Evolutionary conservation across 148 eudicot species (phyloP).

Genomic region (Persicaria tinctoria): DNA sequence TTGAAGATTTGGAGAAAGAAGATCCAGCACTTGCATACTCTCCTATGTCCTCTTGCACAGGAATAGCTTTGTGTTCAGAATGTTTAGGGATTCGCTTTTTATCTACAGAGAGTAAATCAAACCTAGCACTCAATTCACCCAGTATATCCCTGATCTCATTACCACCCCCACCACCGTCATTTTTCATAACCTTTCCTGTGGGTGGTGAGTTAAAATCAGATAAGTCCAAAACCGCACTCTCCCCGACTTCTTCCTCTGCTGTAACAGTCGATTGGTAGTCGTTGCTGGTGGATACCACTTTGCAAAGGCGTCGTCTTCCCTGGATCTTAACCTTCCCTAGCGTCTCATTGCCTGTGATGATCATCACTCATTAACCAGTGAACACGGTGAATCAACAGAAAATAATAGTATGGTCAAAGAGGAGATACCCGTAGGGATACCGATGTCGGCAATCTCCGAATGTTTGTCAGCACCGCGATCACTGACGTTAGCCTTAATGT

Average conservation of each 20-base stretch:
- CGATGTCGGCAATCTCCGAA: background rate
- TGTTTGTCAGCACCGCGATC: background rate
- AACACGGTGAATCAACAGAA: background rate
- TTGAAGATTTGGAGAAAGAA: conserved; percentile 38
- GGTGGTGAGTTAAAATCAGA: conserved; percentile 58
- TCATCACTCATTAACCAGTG: background rate
- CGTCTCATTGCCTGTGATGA: conserved; percentile 26
- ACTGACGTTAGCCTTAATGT: background rate
- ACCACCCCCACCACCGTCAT: conserved; percentile 26
- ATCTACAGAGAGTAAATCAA: conserved; percentile 70
- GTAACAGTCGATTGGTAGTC: background rate
- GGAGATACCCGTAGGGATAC: background rate
- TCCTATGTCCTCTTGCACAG: conserved; percentile 23
- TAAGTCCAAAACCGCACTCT: conserved; percentile 26
- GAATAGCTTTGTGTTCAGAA: conserved; percentile 23
- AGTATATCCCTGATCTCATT: conserved; percentile 77
- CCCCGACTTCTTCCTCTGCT: conserved; percentile 17
- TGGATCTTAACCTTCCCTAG: conserved; percentile 49
- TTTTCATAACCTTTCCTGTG: conserved; percentile 23
- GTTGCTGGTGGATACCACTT: conserved; percentile 25
- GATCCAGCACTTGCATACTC: conserved; percentile 35
- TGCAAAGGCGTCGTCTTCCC: conserved; percentile 92
- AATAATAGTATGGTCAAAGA: background rate
- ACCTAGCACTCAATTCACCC: conserved; percentile 62
- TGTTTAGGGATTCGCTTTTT: conserved; percentile 43